Evolutionary conservation across 2,329 filamentous ascomycete genomes (phyloP).

Genomic region (Leptographium procerum): DNA sequence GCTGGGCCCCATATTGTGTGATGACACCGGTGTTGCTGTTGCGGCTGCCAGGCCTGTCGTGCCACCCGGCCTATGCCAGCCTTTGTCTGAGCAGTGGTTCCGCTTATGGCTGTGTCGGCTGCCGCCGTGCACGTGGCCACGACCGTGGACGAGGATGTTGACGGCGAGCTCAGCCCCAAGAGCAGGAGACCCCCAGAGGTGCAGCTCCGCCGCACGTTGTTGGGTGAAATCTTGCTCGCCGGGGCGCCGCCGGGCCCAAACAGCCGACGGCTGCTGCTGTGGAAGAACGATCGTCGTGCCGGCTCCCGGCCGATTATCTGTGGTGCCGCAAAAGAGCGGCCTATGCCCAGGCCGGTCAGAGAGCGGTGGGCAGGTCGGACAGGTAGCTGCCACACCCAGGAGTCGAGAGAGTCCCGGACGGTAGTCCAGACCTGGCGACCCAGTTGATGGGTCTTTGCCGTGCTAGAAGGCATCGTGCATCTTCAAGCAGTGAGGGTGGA

Average conservation of each 20-base stretch:
- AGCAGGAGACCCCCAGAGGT: slow-evolving; percentile 44
- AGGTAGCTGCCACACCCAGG: slow-evolving; percentile 1
- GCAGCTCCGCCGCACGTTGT: slow-evolving; percentile 37
- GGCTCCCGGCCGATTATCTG: neutral
- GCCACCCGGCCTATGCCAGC: slow-evolving; percentile 23
- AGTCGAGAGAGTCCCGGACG: slow-evolving; percentile 18
- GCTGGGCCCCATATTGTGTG: neutral
- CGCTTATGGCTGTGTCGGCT: slow-evolving; percentile 22
- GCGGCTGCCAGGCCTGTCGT: slow-evolving; percentile 24
- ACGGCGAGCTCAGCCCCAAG: slow-evolving; percentile 30
- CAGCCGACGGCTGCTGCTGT: slow-evolving; percentile 7
- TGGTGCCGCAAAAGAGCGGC: slow-evolving; percentile 4
- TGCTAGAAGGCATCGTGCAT: slow-evolving; percentile 22
- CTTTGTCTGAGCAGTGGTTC: slow-evolving; percentile 15
- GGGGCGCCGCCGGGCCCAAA: neutral
- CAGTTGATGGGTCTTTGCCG: slow-evolving; percentile 21
- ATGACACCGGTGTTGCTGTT: slow-evolving; percentile 15
- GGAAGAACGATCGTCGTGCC: neutral
- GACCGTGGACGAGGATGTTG: slow-evolving; percentile 26
- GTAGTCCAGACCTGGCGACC: slow-evolving; percentile 23
- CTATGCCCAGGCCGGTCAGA: slow-evolving; percentile 5
- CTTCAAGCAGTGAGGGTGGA: neutral
- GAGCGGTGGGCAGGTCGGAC: neutral
- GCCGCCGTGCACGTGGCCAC: slow-evolving; percentile 27
- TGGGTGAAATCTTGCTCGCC: slow-evolving; percentile 16